Evolutionary conservation across 768 basidiomycete genomes (phyloP).

Genomic region (Leucosporidium creatinivorum): DNA sequence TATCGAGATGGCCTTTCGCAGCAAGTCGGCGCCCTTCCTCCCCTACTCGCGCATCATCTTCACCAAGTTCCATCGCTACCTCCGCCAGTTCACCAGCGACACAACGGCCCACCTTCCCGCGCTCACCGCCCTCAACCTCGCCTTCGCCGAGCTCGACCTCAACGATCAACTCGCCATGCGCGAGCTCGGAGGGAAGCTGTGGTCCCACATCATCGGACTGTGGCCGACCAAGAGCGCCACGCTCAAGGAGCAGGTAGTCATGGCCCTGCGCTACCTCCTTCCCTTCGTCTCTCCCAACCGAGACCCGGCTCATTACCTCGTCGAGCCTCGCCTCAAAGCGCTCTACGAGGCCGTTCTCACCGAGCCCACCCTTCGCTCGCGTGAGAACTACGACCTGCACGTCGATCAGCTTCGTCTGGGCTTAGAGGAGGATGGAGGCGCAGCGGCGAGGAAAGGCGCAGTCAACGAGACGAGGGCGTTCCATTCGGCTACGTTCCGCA

Average conservation of each 20-base stretch:
- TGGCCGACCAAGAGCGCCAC: conserved; percentile 72
- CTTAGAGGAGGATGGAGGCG: neutral
- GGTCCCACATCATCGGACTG: conserved; percentile 58
- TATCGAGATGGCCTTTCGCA: conserved; percentile 55
- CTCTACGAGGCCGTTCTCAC: conserved; percentile 26
- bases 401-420: conserved; percentile 19
- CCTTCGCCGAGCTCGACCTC: conserved; percentile 59
- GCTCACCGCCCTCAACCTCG: conserved; percentile 57
- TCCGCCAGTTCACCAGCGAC: conserved; percentile 60
- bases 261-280: conserved; percentile 63
- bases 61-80: conserved; percentile 54
- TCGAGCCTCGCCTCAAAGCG: conserved; percentile 3
- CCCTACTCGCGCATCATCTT: conserved; percentile 52
- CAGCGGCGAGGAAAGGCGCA: neutral
- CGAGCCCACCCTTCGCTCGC: conserved; percentile 32
- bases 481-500: conserved; percentile 58
- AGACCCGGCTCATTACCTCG: neutral
- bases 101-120: conserved; percentile 73
- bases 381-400: conserved; percentile 23
- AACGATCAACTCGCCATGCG: conserved; percentile 60
- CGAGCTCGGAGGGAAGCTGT: conserved; percentile 55
- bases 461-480: conserved; percentile 46
- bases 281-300: conserved; percentile 53
- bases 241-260: conserved; percentile 70
- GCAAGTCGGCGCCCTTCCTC: conserved; percentile 56